A percentile compares a stretch with the other conserved stretches of the same genome.
Evolutionary conservation across 108 stramenopile species (phyloP).

Genomic region (Nitzschia palea): DNA sequence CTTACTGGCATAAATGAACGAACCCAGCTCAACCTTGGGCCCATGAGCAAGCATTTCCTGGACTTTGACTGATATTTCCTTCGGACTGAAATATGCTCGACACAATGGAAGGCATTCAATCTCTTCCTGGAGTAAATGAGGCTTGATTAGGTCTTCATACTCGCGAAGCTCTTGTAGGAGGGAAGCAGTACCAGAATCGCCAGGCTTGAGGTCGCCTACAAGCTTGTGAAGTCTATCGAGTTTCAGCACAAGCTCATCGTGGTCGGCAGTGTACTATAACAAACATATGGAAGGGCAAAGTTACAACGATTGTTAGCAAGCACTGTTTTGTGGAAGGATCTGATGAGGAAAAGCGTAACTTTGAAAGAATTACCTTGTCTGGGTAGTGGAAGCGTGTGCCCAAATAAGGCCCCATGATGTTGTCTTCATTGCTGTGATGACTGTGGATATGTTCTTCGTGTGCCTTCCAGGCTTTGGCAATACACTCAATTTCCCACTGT

Average conservation of each 20-base stretch:
- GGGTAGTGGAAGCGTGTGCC: constrained; percentile 36
- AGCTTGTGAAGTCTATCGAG: constrained; percentile 27
- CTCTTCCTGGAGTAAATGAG: constrained; percentile 55
- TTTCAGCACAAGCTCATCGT: constrained; percentile 32
- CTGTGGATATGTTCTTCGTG: constrained; percentile 38
- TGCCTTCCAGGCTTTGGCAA: constrained; percentile 27
- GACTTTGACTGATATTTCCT: constrained; percentile 21
- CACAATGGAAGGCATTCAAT: constrained; percentile 29
- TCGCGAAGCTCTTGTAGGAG: constrained; percentile 13
- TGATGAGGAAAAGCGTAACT: too few relatives aligned
- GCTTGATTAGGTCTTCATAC: constrained; percentile 31
- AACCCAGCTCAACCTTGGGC: constrained; percentile 19
- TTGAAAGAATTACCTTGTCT: constrained; percentile 30
- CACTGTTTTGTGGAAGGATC: background rate
- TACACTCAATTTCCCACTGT: constrained; percentile 30
- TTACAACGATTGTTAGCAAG: background rate
- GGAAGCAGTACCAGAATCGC: constrained; percentile 17
- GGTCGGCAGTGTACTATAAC: constrained; percentile 25
- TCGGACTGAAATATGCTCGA: constrained; percentile 43
- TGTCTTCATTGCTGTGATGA: constrained; percentile 52
- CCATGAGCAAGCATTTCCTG: constrained; percentile 14
- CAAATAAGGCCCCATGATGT: constrained; percentile 40
- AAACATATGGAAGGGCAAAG: background rate
- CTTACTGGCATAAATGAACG: constrained; percentile 18
- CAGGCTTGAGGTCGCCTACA: constrained; percentile 29